phyloP scores from a whole-genome alignment of 2,329 filamentous ascomycete species.

The Fusarium nelsonii region DNA sequence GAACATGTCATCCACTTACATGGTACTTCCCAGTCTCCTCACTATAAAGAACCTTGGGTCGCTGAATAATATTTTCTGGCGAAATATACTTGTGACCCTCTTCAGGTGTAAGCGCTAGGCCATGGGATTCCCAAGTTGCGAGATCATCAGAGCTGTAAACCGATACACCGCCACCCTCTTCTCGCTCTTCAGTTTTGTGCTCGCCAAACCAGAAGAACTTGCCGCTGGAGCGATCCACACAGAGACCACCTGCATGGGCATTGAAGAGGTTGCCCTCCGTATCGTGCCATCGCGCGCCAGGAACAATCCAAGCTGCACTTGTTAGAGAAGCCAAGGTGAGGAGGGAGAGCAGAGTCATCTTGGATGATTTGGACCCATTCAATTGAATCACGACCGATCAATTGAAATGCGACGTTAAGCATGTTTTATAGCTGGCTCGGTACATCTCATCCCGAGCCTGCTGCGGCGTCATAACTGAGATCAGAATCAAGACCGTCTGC shows the following conservation, averaged over 20 bases:
- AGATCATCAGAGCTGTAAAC: constrained; percentile 72
- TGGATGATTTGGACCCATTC: neutral
- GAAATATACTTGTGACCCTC: constrained; percentile 68
- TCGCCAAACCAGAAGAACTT: constrained; percentile 73
- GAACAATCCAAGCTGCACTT: constrained; percentile 66
- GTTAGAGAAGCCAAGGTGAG: constrained; percentile 33
- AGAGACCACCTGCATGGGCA: constrained; percentile 70
- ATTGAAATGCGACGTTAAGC: neutral
- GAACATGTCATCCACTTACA: constrained; percentile 49
- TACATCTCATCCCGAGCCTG: constrained; percentile 16
- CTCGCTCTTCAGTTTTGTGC: constrained; percentile 68
- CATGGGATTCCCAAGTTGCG: constrained; percentile 69
- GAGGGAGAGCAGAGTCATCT: neutral
- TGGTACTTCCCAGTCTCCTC: constrained; percentile 67
- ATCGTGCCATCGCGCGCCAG: constrained; percentile 71
- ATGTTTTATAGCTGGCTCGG: constrained; percentile 31
- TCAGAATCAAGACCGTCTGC: constrained; percentile 12
- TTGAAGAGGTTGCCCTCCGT: constrained; percentile 71
- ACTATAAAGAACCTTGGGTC: constrained; percentile 72
- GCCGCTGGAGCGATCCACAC: constrained; percentile 63
- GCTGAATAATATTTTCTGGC: constrained; percentile 68
- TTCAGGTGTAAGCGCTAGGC: constrained; percentile 66
- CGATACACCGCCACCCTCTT: constrained; percentile 70
- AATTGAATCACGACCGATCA: neutral
- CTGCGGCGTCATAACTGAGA: constrained; percentile 9